Conservation (phyloP, 306 rosid genomes). For the Astragalus membranaceus region DNA sequence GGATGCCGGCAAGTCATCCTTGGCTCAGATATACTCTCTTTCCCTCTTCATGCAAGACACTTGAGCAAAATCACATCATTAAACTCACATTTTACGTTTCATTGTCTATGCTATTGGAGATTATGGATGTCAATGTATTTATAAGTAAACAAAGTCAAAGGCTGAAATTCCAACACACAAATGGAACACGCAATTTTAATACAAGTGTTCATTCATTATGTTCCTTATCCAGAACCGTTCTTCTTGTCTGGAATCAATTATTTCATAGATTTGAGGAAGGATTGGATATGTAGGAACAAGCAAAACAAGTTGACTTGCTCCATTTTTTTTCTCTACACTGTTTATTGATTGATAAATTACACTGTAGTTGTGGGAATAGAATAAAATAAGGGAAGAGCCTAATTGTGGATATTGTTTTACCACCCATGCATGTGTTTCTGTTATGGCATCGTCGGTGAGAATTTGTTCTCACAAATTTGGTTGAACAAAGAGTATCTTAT, state of each 20-base stretch:
- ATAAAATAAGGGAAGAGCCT: background rate
- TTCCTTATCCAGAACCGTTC: background rate
- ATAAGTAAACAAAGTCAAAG: constrained; percentile 24
- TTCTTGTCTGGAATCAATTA: constrained; percentile 8
- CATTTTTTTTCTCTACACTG: background rate
- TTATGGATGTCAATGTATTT: constrained; percentile 13
- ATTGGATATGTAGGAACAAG: background rate
- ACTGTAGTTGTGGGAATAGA: constrained; percentile 35
- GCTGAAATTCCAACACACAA: background rate
- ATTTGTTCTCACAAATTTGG: background rate
- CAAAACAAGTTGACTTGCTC: constrained; percentile 24
- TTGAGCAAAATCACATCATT: constrained; percentile 9
- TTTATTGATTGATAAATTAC: background rate
- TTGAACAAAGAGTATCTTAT: background rate
- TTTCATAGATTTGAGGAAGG: background rate
- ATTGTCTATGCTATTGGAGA: background rate
- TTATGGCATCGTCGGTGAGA: constrained; percentile 23
- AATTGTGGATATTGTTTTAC: background rate
- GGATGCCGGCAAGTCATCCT: constrained; percentile 44
- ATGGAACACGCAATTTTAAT: background rate
- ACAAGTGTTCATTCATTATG: background rate
- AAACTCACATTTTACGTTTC: background rate
- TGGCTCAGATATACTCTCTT: constrained; percentile 42
- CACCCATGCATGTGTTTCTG: constrained; percentile 12
- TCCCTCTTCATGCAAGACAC: constrained; percentile 25